Base-by-base conservation (phyloP, 1,139 yeast species). In the Pichia inconspicua region DNA sequence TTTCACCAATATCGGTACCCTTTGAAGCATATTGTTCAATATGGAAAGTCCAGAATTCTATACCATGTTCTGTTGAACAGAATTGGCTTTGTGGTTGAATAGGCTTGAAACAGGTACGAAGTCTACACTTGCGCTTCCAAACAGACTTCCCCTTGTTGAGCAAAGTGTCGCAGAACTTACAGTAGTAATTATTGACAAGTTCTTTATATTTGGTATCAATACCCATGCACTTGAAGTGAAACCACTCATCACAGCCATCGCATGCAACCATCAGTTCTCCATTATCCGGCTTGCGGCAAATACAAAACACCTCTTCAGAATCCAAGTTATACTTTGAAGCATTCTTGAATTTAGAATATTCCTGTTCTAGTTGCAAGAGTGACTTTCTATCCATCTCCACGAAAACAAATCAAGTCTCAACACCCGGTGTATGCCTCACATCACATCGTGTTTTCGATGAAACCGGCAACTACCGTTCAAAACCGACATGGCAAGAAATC, bases 191-290 rank as follows among this genome's bases (percentile, higher is more conserved):
- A 43, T 77, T 74, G 9, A 89, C 80, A 48, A 89, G 68, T 42
- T 73, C 71, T 48, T 78, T 75, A 59, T 75, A 77, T 40, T 69
- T 66, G n/a, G 65, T 66, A 44, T 80, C 71, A 43, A 89, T 63
- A 51, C 74, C 74, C 73, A 89, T 78, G 60, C 97, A 90, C 44
- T 70, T 71, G 63, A 90, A 87, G 66, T 90, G 97, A 61, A 75
- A 90, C 97, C 97, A 90, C 55, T 87, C 96, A 60, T 89, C 96
- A 66, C 97, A 90, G 8, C 88, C 90, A 63, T 89, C 97, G 63
- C 97, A 90, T 0, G 86, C 89, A 25, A 90, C 84, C 97, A 89
- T 89, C 53, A 84, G 63, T 63, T 85, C 85, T 1, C 92, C 95
- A 52, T 74, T 72, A 59, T 90, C 97, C 0, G 90, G 85, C 52